Base-by-base conservation (phyloP, 805 yeast species). In the Barnettozyma vustinii region DNA sequence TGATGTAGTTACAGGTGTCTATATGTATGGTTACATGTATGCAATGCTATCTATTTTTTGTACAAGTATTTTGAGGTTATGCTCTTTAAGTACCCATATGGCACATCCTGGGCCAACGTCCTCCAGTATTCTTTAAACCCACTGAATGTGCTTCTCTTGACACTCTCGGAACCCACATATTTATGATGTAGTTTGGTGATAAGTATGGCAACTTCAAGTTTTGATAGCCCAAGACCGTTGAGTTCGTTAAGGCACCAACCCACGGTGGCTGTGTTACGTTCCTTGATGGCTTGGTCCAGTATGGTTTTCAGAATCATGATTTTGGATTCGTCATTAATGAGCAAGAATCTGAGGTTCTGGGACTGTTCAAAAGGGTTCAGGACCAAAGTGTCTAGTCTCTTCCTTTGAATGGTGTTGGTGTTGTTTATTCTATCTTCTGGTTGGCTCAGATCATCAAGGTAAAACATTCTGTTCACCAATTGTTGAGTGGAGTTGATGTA, bases 181-280 rank as follows among this genome's bases (percentile, higher is more conserved):
- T 30, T 15, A 35, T 48, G 42, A 19, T 44, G 44, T 33, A 45
- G 43, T 20, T 52, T 55, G 6, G 46, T 48, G 1, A 52, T 8
- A 19, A 52, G 51, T 5, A 58, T 47, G 33, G 49, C 47, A 4
- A 57, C 50, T 26, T 57, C 62, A 5, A 32, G 20, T 7, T 49
- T 54, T 2, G 57, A 32, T 20, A 54, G 35, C 2, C 63, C 63
- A 9, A 57, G 37, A 13, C 53, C 53, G 1, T 32, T 30, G 5
- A 59, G 47, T 40, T 56, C 59, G 19, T 46, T 8, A 39, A 46
- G 36, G 9, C 53, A 49, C 63, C 63, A 59, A 2, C 49, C 48
- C 19, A 53, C 46, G 2, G 52, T 37, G 0, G 44, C 8, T 5
- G 30, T 26, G 44, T 49, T 40, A 26, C 32, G 37, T 4, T 30